These are phyloP conservation scores for Marchantia paleacea DNA, from an alignment of 225 moss, liverwort and hornwort species.

Conservation along the genomic window DNA sequence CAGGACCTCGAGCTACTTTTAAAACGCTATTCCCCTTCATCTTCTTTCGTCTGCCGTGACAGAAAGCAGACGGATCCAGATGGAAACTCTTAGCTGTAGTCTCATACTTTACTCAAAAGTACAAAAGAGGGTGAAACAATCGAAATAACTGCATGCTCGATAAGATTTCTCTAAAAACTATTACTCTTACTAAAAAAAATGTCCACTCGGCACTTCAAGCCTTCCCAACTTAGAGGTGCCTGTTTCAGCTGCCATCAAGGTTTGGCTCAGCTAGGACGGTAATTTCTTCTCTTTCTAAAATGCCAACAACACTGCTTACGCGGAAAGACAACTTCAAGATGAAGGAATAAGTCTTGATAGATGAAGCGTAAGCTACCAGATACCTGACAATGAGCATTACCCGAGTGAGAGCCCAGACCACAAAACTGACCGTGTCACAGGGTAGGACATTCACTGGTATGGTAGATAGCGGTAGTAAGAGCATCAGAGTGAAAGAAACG, in stretches of 20 bases:
- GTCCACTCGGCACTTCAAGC: background rate
- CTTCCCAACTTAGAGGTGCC: background rate
- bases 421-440: too few species aligned
- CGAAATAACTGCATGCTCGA: background rate
- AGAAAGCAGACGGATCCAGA: background rate
- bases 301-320: too few species aligned
- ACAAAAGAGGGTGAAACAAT: background rate
- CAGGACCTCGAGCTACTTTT: slow-evolving; percentile 9
- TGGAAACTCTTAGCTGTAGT: background rate
- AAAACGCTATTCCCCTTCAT: slow-evolving; percentile 17
- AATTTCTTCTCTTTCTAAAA: too few species aligned
- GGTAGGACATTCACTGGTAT: too few species aligned
- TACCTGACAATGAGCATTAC: too few species aligned
- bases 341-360: too few species aligned
- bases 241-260: too few species aligned
- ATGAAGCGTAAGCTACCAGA: too few species aligned
- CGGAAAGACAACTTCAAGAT: too few species aligned
- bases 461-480: background rate
- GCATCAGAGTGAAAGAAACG: background rate
- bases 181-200: background rate
- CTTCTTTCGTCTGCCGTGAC: slow-evolving; percentile 7
- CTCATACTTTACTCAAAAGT: background rate
- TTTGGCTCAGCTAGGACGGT: too few species aligned
- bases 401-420: too few species aligned
- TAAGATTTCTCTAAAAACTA: background rate